These are phyloP conservation scores for Nectriaceae sp. DNA, from an alignment of 2,329 filamentous ascomycete genomes.

Conservation along the genomic window DNA sequence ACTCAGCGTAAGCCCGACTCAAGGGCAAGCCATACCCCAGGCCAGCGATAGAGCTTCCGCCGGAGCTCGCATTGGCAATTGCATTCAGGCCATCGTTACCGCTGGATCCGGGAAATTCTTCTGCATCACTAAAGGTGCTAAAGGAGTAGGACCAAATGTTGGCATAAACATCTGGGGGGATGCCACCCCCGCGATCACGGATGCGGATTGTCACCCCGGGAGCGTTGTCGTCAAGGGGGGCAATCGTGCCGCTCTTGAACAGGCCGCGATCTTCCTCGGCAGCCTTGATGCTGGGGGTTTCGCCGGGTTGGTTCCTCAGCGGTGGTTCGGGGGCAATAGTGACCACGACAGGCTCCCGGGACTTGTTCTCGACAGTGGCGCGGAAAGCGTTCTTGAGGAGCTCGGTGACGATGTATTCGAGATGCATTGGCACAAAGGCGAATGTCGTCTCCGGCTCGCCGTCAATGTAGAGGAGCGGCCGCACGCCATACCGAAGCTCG, in stretches of 20 bases:
- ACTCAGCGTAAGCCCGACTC: slow-evolving; percentile 92
- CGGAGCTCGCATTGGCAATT: slow-evolving; percentile 70
- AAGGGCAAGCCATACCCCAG: slow-evolving; percentile 91
- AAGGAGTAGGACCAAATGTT: slow-evolving; percentile 98
- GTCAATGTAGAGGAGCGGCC: slow-evolving; percentile 78
- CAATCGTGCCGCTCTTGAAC: slow-evolving; percentile 49
- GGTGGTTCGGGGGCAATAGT: slow-evolving; percentile 78
- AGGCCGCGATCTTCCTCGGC: slow-evolving; percentile 41
- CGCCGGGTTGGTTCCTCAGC: slow-evolving; percentile 28
- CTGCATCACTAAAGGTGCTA: slow-evolving; percentile 77
- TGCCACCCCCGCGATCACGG: slow-evolving; percentile 92
- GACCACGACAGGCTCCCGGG: slow-evolving; percentile 81
- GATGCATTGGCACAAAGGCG: slow-evolving; percentile 90
- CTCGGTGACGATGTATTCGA: slow-evolving; percentile 97
- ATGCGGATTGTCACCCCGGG: slow-evolving; percentile 95
- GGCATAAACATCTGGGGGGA: slow-evolving; percentile 77
- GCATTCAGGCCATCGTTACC: slow-evolving; percentile 64
- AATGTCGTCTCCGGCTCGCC: slow-evolving; percentile 88
- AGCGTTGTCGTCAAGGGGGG: slow-evolving; percentile 62
- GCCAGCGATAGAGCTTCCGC: slow-evolving; percentile 84
- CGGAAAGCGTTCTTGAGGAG: slow-evolving; percentile 96
- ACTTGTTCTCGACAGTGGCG: slow-evolving; percentile 84
- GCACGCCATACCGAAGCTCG: slow-evolving; percentile 90
- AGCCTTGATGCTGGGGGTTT: slow-evolving; percentile 31
- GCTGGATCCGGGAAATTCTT: slow-evolving; percentile 43